Conservation (phyloP, 345 rosid genomes). For the Physaria fendleri region DNA sequence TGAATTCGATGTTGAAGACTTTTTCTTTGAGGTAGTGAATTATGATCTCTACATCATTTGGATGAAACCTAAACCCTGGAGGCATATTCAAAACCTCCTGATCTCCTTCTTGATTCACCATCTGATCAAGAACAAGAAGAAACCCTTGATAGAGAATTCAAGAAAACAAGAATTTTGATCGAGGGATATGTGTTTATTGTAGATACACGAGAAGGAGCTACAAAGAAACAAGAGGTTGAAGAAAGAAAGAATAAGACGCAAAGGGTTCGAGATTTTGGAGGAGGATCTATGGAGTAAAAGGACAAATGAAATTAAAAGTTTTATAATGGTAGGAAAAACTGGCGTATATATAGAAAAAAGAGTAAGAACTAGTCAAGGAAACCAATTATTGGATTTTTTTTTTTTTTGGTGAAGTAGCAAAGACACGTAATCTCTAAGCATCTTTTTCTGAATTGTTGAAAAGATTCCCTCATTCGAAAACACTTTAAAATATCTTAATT, state of each 20-base stretch:
- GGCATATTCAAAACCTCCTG: constrained; percentile 59
- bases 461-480: constrained; percentile 48
- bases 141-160: constrained; percentile 1
- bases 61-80: constrained; percentile 91
- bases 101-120: constrained; percentile 45
- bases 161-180: background rate
- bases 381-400: too few species aligned
- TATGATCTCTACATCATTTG: constrained; percentile 88
- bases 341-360: constrained; percentile 69
- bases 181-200: background rate
- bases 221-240: constrained; percentile 19
- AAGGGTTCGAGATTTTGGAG: constrained; percentile 24
- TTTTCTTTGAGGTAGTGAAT: constrained; percentile 62
- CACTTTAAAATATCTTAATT: constrained; percentile 9
- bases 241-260: constrained; percentile 29
- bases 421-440: constrained; percentile 80
- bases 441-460: constrained; percentile 31
- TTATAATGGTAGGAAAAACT: constrained; percentile 17
- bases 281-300: too few species aligned
- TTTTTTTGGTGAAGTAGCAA: constrained; percentile 24
- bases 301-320: constrained; percentile 39
- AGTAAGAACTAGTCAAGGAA: too few species aligned
- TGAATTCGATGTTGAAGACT: constrained; percentile 52
- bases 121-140: background rate
- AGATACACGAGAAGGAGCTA: too few species aligned